Base-by-base conservation (phyloP, 2,329 filamentous ascomycete genomes). In the Fusarium ramigenum region DNA sequence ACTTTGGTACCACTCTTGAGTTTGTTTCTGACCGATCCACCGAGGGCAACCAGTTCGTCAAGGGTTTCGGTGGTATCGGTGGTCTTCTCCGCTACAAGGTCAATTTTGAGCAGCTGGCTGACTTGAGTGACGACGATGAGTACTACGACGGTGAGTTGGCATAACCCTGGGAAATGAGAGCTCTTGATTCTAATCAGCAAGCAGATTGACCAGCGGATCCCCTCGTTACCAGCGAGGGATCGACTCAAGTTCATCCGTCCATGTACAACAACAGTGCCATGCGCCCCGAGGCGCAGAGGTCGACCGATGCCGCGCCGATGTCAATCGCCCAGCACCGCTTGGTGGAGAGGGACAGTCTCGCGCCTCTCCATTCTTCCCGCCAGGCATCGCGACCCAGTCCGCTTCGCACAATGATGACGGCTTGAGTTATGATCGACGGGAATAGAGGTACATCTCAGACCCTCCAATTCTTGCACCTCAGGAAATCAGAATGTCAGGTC, bases 11-110 rank as follows among this genome's bases (percentile, higher is more conserved):
- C 60, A 93, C 91, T 37, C 90, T 99, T 47, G 96, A 99, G 84
- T 99, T 99, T 78, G 96, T 99, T 74, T 98, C 96, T 54, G 97
- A 99, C 83, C 93, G 95, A 75, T 98, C 96, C 69, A 97, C 94
- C 70, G 96, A 99, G 86, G 96, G 96, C 82, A 99, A 99, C 86
- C 96, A 99, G 87, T 99, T 99, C 85, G 96, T 99, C 80, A 98
- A 98, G 88, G 96, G 96, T 74, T 99, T 99, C 81, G 96, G 96
- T 92, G 96, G 96, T 81, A 97, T 99, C 79, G 96, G 96, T 77
- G 96, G 96, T 75, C 92, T 99, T 80, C 91, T 99, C 82, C 95
- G 96, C 78, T 99, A 99, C 91, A 98, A 98, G 88, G 94, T 99
- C 88, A 99, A 99, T 88, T 99, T 99, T 86, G 97, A 99, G 86